Evolutionary conservation across 1,284 basidiomycete genomes (phyloP).

Genomic region (Golubevia pallescens): DNA sequence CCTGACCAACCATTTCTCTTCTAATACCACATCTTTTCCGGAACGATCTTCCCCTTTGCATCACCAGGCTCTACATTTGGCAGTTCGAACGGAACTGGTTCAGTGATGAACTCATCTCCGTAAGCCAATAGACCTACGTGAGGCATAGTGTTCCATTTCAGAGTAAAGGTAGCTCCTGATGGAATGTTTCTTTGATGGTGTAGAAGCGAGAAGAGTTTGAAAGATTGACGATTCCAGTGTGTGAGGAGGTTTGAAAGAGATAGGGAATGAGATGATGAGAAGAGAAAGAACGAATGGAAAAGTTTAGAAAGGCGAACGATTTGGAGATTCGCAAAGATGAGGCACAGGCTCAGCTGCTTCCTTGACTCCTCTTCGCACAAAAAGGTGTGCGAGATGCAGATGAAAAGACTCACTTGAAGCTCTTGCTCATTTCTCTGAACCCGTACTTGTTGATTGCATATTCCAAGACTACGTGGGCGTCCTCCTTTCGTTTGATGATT

Average conservation of each 20-base stretch:
- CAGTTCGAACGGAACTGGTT: too few species aligned
- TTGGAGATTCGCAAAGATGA: neutral
- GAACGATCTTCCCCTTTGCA: too few species aligned
- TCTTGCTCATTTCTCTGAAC: slow-evolving; percentile 41
- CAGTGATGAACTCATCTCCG: slow-evolving; percentile 13
- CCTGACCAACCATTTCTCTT: too few species aligned
- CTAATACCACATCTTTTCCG: too few species aligned
- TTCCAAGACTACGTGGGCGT: slow-evolving; percentile 32
- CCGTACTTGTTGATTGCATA: slow-evolving; percentile 51
- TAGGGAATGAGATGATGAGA: neutral
- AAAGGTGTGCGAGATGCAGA: too few species aligned
- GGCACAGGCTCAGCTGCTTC: neutral
- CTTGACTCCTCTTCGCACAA: neutral
- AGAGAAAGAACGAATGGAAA: neutral
- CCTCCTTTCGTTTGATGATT: slow-evolving; percentile 40
- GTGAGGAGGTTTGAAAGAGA: too few species aligned
- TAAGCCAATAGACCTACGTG: slow-evolving; percentile 47
- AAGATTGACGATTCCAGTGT: too few species aligned
- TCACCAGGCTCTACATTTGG: too few species aligned
- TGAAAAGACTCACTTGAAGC: slow-evolving; percentile 38
- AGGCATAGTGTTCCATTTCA: slow-evolving; percentile 64
- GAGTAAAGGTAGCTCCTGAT: slow-evolving; percentile 30
- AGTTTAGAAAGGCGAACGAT: neutral
- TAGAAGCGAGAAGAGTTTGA: neutral
- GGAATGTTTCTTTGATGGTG: neutral